Evolutionary conservation across 768 basidiomycete genomes (phyloP).

Genomic region (Amylocystis lapponica): DNA sequence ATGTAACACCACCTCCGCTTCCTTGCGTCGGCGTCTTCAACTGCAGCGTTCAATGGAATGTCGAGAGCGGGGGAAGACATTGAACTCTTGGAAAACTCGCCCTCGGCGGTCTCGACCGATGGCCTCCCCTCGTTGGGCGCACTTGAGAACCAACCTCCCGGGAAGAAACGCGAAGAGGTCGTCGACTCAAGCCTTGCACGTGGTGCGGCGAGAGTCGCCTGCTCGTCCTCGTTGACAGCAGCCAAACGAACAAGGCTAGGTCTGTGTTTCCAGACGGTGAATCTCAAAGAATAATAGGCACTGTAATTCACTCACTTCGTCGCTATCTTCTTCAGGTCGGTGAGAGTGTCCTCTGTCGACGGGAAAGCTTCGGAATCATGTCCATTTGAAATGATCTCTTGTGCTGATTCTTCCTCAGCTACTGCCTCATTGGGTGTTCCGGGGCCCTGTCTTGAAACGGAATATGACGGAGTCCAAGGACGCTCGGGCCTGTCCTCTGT

Average conservation of each 20-base stretch:
- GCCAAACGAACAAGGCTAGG: slow-evolving; percentile 20
- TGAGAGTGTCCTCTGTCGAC: slow-evolving; percentile 1
- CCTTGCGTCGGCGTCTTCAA: slow-evolving; percentile 16
- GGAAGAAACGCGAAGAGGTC: slow-evolving; percentile 52
- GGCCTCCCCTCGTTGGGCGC: slow-evolving; percentile 38
- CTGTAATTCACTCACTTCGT: slow-evolving; percentile 8
- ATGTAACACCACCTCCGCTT: slow-evolving; percentile 22
- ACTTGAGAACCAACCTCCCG: slow-evolving; percentile 44
- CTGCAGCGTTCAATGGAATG: slow-evolving; percentile 14
- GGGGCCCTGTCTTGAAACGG: slow-evolving; percentile 30
- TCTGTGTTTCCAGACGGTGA: slow-evolving; percentile 4
- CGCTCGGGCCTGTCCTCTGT: slow-evolving; percentile 20
- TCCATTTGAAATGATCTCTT: neutral
- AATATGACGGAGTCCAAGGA: slow-evolving; percentile 36
- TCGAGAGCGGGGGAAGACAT: slow-evolving; percentile 12
- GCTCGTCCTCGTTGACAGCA: slow-evolving; percentile 16
- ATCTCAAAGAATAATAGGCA: neutral
- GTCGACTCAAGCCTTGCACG: slow-evolving; percentile 45
- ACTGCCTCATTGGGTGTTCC: slow-evolving; percentile 9
- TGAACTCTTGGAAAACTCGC: slow-evolving; percentile 34
- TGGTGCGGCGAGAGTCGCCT: slow-evolving; percentile 9
- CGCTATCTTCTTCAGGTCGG: slow-evolving; percentile 3
- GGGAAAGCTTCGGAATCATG: slow-evolving; percentile 11
- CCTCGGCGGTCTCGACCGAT: slow-evolving; percentile 45
- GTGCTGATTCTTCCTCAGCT: neutral